Conservation (phyloP, 1,139 yeast genomes). For the Suhomyces taliae region DNA sequence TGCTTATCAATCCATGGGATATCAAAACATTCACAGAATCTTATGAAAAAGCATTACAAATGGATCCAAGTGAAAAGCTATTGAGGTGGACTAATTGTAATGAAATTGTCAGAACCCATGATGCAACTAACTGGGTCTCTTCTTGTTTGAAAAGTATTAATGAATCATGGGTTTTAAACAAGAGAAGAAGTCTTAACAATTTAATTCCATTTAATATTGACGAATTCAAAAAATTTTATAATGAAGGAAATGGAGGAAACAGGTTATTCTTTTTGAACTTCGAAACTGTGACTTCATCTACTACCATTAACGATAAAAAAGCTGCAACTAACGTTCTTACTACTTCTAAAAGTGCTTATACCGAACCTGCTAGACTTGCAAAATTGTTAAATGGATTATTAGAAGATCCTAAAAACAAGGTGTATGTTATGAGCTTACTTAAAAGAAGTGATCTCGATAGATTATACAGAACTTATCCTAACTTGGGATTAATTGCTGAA, state of each 20-base stretch:
- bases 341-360: constrained; percentile 30
- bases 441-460: constrained; percentile 65
- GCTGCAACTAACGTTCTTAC: constrained; percentile 10
- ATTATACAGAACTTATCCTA: constrained; percentile 63
- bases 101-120: constrained; percentile 60
- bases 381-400: constrained; percentile 51
- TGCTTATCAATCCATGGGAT: constrained; percentile 92
- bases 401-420: constrained; percentile 53
- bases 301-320: constrained; percentile 18
- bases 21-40: constrained; percentile 60
- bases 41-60: constrained; percentile 61
- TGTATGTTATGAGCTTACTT: constrained; percentile 69
- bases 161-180: constrained; percentile 63
- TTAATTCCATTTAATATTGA: constrained; percentile 28
- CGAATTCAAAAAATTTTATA: constrained; percentile 40
- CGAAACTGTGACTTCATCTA: constrained; percentile 41
- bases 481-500: constrained; percentile 84
- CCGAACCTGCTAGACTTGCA: constrained; percentile 51
- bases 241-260: constrained; percentile 30
- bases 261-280: constrained; percentile 58
- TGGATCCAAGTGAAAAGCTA: constrained; percentile 58
- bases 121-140: constrained; percentile 74
- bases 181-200: constrained; percentile 26
- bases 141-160: constrained; percentile 57
- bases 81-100: constrained; percentile 64